A percentile compares a stretch with the other conserved stretches of the same genome.
These are phyloP conservation scores for Huntiella omanensis DNA, from an alignment of 2,329 filamentous ascomycete genomes.

Conservation along the genomic window DNA sequence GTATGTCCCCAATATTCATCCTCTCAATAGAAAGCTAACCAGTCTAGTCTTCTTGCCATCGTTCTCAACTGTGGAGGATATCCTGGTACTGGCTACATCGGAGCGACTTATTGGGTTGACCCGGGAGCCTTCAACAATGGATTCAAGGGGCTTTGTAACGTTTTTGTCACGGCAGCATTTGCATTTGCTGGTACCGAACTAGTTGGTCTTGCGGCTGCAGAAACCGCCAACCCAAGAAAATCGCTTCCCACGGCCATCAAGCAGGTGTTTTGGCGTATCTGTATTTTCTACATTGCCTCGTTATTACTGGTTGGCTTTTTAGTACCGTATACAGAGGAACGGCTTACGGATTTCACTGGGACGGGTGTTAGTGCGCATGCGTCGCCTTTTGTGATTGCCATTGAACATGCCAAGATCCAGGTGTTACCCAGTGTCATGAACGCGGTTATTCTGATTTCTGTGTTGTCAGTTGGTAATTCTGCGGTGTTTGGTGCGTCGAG, in stretches of 20 bases:
- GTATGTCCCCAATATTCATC: conserved; percentile 26
- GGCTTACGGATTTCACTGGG: conserved; percentile 19
- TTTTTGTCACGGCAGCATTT: conserved; percentile 61
- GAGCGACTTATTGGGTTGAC: conserved; percentile 53
- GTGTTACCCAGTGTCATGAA: conserved; percentile 83
- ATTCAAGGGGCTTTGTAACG: conserved; percentile 65
- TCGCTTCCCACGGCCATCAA: conserved; percentile 74
- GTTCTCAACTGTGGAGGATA: conserved; percentile 72
- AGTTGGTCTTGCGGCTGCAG: conserved; percentile 58
- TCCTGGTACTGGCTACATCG: conserved; percentile 56
- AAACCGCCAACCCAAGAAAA: conserved; percentile 62
- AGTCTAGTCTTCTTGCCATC: conserved; percentile 55
- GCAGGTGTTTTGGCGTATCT: conserved; percentile 90
- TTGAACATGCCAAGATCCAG: conserved; percentile 63
- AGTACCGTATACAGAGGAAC: conserved; percentile 44
- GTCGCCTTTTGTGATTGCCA: conserved; percentile 87
- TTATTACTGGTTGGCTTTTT: conserved; percentile 65
- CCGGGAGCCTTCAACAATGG: conserved; percentile 75
- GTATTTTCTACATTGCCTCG: conserved; percentile 73
- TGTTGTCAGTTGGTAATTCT: conserved; percentile 80
- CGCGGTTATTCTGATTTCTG: conserved; percentile 77
- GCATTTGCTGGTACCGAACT: conserved; percentile 60
- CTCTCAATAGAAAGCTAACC: background rate
- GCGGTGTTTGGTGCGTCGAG: conserved; percentile 81
- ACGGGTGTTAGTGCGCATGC: conserved; percentile 48